These are phyloP conservation scores for Sungouiozyma intestinalis DNA, from an alignment of 805 yeast genomes.

Conservation along the genomic window DNA sequence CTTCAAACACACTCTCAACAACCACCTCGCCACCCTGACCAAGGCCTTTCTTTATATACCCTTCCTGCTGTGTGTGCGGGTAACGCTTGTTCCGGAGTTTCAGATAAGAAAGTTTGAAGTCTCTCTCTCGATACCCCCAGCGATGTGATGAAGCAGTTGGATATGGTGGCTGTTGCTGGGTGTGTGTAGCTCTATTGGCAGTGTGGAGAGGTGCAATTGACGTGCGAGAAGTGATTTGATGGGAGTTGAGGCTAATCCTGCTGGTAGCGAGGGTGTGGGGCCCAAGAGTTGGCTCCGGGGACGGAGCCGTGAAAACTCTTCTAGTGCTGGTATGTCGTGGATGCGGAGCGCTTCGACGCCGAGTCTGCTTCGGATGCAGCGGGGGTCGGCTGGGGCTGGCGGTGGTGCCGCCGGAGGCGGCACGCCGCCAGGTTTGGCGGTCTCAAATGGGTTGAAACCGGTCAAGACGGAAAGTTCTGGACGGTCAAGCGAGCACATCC, in stretches of 20 bases:
- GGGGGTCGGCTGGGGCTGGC: too few species aligned
- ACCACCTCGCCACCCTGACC: neutral
- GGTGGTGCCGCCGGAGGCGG: too few species aligned
- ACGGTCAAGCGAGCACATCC: neutral
- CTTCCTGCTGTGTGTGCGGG: neutral
- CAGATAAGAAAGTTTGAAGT: neutral
- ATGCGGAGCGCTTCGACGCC: constrained; percentile 20
- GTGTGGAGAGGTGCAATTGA: neutral
- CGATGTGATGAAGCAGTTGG: too few species aligned
- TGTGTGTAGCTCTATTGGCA: too few species aligned
- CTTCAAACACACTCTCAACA: neutral
- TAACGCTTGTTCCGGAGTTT: neutral
- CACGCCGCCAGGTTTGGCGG: too few species aligned
- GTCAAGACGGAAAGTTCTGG: neutral
- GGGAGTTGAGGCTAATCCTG: neutral
- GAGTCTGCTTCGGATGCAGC: constrained; percentile 6
- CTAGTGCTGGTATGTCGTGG: constrained; percentile 4
- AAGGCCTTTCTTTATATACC: too few species aligned
- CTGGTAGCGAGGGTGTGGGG: neutral
- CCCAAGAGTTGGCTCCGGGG: neutral
- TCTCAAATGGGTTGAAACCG: neutral
- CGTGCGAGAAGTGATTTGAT: neutral
- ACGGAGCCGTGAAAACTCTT: neutral
- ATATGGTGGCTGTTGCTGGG: too few species aligned
- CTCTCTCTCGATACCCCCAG: too few species aligned